These are phyloP conservation scores for Theobroma grandiflorum DNA, from an alignment of 441 rosid species.

Conservation along the genomic window DNA sequence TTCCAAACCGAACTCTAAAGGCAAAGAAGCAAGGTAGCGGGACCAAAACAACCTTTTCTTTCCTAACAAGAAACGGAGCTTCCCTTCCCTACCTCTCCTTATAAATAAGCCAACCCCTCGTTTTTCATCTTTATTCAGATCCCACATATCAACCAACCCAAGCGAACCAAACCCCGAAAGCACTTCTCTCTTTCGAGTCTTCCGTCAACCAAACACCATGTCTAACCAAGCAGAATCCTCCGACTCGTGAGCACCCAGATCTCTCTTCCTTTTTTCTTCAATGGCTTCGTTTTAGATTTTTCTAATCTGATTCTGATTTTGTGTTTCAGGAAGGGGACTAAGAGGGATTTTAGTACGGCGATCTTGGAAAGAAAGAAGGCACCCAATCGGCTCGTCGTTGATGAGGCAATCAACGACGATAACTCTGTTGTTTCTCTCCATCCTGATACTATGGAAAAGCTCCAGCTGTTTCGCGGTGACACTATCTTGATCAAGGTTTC, in stretches of 20 bases:
- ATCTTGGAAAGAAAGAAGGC: slow-evolving; percentile 92
- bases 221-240: slow-evolving; percentile 82
- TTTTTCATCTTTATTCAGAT: slow-evolving; percentile 6
- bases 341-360: slow-evolving; percentile 88
- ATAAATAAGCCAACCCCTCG: slow-evolving; percentile 36
- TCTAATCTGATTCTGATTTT: slow-evolving; percentile 24
- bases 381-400: slow-evolving; percentile 83
- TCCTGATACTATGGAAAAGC: slow-evolving; percentile 93
- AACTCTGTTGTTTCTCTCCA: slow-evolving; percentile 85
- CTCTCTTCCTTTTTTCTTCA: slow-evolving; percentile 32
- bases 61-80: slow-evolving; percentile 55
- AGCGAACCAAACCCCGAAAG: background rate
- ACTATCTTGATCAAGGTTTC: slow-evolving; percentile 84
- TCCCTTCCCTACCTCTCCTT: background rate
- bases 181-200: slow-evolving; percentile 25
- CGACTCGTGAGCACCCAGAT: slow-evolving; percentile 73
- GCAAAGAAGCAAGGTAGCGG: background rate
- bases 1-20: too few species aligned
- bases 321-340: slow-evolving; percentile 66
- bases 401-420: slow-evolving; percentile 85
- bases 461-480: slow-evolving; percentile 91
- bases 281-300: slow-evolving; percentile 23
- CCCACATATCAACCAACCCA: background rate
- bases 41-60: slow-evolving; percentile 41
- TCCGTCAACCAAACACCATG: slow-evolving; percentile 47